Conservation (phyloP, 2,329 filamentous ascomycete genomes). For the Fusarium chuoi region DNA sequence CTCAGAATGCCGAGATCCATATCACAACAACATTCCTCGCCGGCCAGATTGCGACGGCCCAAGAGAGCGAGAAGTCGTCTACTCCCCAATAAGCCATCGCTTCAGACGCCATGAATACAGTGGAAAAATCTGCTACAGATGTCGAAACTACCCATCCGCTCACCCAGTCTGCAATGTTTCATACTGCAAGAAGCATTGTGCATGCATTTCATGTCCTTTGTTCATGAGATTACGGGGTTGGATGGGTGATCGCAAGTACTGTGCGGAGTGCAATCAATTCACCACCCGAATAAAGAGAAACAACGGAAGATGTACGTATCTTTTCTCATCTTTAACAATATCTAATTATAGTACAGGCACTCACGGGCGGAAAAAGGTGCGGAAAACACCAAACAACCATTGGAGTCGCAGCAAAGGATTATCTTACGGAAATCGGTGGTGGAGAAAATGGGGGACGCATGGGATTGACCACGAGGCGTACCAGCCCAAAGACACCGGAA, state of each 20-base stretch:
- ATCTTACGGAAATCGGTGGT: slow-evolving; percentile 12
- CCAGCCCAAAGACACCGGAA: neutral
- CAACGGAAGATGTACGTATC: slow-evolving; percentile 4
- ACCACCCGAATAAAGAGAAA: neutral
- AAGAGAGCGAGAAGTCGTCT: fast-evolving
- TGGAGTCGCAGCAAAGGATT: neutral
- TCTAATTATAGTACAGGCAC: neutral
- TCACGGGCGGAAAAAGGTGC: neutral
- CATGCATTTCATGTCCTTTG: slow-evolving; percentile 12
- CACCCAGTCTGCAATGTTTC: neutral
- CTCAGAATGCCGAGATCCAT: neutral
- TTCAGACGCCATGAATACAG: neutral
- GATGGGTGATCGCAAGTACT: slow-evolving; percentile 4
- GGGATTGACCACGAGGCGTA: neutral
- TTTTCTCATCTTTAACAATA: fast-evolving
- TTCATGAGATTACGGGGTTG: slow-evolving; percentile 2
- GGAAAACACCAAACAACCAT: slow-evolving; percentile 5
- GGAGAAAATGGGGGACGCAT: slow-evolving; percentile 12
- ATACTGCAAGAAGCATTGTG: slow-evolving; percentile 13
- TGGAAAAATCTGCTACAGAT: neutral
- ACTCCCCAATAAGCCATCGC: neutral
- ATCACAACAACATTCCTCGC: fast-evolving
- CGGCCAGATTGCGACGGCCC: neutral
- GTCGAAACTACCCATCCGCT: neutral
- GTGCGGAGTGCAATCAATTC: neutral